These are phyloP conservation scores for Aspergillus bertholletiae DNA, from an alignment of 495 filamentous ascomycete genomes.

Conservation along the genomic window DNA sequence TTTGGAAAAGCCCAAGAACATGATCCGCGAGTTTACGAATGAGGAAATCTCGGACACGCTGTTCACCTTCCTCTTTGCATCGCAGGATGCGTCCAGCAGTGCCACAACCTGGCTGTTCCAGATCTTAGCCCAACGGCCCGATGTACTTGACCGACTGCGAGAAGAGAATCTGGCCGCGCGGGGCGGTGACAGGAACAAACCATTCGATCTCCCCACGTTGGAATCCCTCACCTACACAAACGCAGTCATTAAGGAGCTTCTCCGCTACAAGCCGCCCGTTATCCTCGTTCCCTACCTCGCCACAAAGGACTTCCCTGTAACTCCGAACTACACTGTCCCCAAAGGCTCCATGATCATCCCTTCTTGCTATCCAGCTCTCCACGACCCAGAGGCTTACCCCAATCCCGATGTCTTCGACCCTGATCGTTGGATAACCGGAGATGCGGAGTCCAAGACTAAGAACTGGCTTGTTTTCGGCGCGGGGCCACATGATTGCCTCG, in stretches of 20 bases:
- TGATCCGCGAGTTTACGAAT: slow-evolving; percentile 81
- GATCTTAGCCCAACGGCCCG: slow-evolving; percentile 81
- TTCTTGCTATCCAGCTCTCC: slow-evolving; percentile 79
- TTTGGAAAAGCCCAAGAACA: slow-evolving; percentile 67
- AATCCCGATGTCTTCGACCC: slow-evolving; percentile 78
- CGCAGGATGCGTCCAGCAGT: slow-evolving; percentile 89
- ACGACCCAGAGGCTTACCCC: slow-evolving; percentile 83
- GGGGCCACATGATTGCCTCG: slow-evolving; percentile 89
- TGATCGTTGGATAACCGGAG: slow-evolving; percentile 84
- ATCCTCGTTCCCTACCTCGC: slow-evolving; percentile 93
- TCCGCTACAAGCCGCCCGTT: slow-evolving; percentile 89
- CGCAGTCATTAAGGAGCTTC: slow-evolving; percentile 84
- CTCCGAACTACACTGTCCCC: slow-evolving; percentile 75
- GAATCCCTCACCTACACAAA: slow-evolving; percentile 84
- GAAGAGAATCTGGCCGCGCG: slow-evolving; percentile 77
- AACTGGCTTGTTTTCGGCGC: slow-evolving; percentile 96
- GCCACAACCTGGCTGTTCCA: slow-evolving; percentile 92
- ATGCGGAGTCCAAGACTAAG: slow-evolving; percentile 86
- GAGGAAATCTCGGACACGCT: slow-evolving; percentile 88
- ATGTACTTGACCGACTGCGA: slow-evolving; percentile 75
- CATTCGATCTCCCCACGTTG: slow-evolving; percentile 73
- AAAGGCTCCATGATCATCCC: slow-evolving; percentile 92
- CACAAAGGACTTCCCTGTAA: slow-evolving; percentile 87
- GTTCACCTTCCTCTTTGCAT: slow-evolving; percentile 95
- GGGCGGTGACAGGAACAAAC: slow-evolving; percentile 63